A percentile compares a stretch with the other conserved stretches of the same genome.
These are phyloP conservation scores for Colletotrichum tofieldiae DNA, from an alignment of 2,329 filamentous ascomycete genomes.

Conservation along the genomic window DNA sequence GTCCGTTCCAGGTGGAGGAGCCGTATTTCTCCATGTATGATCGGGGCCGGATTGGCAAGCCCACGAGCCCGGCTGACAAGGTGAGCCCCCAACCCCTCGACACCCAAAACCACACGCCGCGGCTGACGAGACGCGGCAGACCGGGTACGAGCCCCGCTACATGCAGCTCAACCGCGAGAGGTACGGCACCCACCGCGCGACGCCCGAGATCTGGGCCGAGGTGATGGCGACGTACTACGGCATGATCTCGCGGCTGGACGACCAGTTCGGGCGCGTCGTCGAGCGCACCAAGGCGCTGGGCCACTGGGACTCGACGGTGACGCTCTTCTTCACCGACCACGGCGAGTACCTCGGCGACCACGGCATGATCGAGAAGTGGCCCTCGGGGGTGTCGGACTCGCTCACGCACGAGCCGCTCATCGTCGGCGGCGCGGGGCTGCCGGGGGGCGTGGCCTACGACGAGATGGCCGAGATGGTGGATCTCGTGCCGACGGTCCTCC, in stretches of 20 bases:
- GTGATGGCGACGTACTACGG: slow-evolving; percentile 63
- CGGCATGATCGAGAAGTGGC: slow-evolving; percentile 66
- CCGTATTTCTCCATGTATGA: slow-evolving; percentile 64
- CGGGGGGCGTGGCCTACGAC: slow-evolving; percentile 50
- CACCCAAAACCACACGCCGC: neutral
- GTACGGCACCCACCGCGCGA: slow-evolving; percentile 58
- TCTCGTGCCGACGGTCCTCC: slow-evolving; percentile 60
- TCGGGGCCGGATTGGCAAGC: slow-evolving; percentile 47
- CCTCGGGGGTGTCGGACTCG: slow-evolving; percentile 58
- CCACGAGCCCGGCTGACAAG: slow-evolving; percentile 30
- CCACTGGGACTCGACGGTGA: slow-evolving; percentile 58
- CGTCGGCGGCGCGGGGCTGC: slow-evolving; percentile 58
- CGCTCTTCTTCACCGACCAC: slow-evolving; percentile 62
- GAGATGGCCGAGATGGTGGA: slow-evolving; percentile 63
- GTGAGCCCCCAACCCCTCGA: neutral
- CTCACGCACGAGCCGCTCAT: slow-evolving; percentile 62
- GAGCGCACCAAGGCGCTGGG: slow-evolving; percentile 51
- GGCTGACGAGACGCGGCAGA: slow-evolving; percentile 45
- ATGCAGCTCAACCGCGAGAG: slow-evolving; percentile 56
- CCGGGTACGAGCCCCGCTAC: slow-evolving; percentile 60
- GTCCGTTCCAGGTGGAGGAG: slow-evolving; percentile 62
- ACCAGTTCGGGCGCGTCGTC: slow-evolving; percentile 61
- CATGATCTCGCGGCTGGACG: slow-evolving; percentile 62
- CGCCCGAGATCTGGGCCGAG: slow-evolving; percentile 59
- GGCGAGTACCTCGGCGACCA: slow-evolving; percentile 65